Conservation (phyloP, 2,329 filamentous ascomycete species). For the Penicillium sp. region DNA sequence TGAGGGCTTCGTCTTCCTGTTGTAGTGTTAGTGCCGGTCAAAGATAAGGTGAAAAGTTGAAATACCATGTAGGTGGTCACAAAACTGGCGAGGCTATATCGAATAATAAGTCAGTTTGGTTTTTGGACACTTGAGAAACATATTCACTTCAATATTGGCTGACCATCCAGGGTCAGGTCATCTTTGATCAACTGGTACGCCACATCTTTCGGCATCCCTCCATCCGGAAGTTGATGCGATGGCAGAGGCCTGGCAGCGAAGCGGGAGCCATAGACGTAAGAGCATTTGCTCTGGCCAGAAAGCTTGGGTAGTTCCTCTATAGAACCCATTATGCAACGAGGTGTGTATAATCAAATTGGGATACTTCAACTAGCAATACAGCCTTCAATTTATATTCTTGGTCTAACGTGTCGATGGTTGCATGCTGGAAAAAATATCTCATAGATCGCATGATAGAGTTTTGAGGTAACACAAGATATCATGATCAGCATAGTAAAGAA, state of each 20-base stretch:
- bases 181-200: conserved; percentile 65
- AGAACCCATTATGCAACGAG: background rate
- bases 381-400: background rate
- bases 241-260: conserved; percentile 9
- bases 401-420: background rate
- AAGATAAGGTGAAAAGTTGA: no score
- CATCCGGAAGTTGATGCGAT: conserved; percentile 50
- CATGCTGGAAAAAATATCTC: background rate
- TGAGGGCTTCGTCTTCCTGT: conserved; percentile 58
- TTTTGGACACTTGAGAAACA: background rate
- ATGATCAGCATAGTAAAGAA: background rate
- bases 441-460: background rate
- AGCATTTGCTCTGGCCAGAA: background rate
- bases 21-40: background rate
- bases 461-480: conserved; percentile 2
- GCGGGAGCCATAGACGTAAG: conserved; percentile 9
- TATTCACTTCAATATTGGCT: conserved; percentile 65
- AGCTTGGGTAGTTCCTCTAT: background rate
- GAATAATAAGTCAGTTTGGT: background rate
- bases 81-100: conserved; percentile 47
- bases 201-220: conserved; percentile 76
- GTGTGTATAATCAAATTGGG: background rate
- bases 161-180: conserved; percentile 62
- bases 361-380: background rate
- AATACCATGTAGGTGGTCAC: conserved; percentile 65